phyloP scores from a whole-genome alignment of 2,329 filamentous ascomycete species.

The Venturia pyrina region DNA sequence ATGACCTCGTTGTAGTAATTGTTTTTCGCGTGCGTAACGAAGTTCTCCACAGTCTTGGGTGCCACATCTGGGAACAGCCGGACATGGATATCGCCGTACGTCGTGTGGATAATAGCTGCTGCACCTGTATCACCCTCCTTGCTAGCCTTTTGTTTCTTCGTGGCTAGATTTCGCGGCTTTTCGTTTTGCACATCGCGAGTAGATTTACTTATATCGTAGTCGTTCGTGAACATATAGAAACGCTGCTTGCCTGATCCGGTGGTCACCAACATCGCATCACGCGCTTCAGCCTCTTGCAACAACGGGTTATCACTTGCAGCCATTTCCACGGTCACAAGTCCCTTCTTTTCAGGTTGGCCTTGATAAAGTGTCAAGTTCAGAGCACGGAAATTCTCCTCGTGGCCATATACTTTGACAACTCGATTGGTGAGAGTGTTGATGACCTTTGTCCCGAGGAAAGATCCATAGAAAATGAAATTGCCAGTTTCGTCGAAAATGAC shows the following conservation, averaged over 20 bases:
- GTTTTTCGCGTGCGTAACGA: conserved; percentile 78
- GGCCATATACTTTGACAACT: conserved; percentile 80
- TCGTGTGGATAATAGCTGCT: conserved; percentile 81
- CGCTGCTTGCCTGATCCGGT: conserved; percentile 81
- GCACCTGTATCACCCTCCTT: conserved; percentile 65
- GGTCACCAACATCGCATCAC: conserved; percentile 78
- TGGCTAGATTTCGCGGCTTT: conserved; percentile 60
- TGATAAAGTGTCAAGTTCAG: conserved; percentile 84
- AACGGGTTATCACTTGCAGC: conserved; percentile 90
- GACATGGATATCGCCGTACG: conserved; percentile 85
- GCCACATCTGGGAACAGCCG: conserved; percentile 88
- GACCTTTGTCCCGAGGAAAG: conserved; percentile 85
- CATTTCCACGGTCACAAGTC: conserved; percentile 90
- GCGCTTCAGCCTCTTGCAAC: conserved; percentile 78
- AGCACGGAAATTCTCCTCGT: conserved; percentile 78
- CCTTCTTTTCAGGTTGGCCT: conserved; percentile 89
- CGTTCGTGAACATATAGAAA: conserved; percentile 98
- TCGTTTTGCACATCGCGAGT: conserved; percentile 91
- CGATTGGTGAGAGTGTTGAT: conserved; percentile 93
- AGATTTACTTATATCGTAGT: conserved; percentile 70
- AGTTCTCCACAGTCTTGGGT: conserved; percentile 94
- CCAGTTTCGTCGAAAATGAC: conserved; percentile 93
- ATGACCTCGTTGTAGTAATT: conserved; percentile 97
- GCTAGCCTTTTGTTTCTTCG: conserved; percentile 36
- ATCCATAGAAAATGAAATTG: conserved; percentile 90